Evolutionary conservation across 768 basidiomycete genomes (phyloP), one percentile per base, ranked within the genome.

Genomic region (Trametes maxima): DNA sequence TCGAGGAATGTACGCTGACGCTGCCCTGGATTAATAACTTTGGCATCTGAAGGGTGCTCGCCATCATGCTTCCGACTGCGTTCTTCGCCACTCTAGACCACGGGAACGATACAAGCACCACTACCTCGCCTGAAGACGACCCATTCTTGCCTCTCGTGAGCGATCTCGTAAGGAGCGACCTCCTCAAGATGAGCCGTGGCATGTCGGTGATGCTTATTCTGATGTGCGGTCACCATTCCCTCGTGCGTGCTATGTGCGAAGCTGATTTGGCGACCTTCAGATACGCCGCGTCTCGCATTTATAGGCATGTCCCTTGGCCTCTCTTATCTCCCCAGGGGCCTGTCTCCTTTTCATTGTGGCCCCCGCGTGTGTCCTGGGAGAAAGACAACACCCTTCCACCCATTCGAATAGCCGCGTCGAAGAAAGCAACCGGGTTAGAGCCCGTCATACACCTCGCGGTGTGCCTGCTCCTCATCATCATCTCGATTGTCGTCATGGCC

Each of bases 141-240:
- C 68, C 69, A 35, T 46, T 53, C 11, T 36, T 57, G 17, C 59
- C 61, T 13, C 67, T 79, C 25, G 67, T 82, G 2, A 81, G 70
- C 52, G 84, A 86, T 57, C 42, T 57, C 2, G 77, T 76, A 7
- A 79, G 83, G 0, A 68, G 67, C 10, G 70, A 70, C 12, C 78
- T 92, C 51, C 78, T 92, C 33, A 72, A 75, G 37, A 83, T 90
- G 71, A 89, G 88, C 68, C 79, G 86, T n/a, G 89, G 87, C 1
- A 70, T 89, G 25, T 81, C 89, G 0, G 66, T 90, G 53, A 73
- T 89, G 13, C 76, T 90, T 6, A 80, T 90, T 10, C 47, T 82
- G 11, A 77, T 88, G 85, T 88, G 70, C 67, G 82, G 73, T 6
- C 14, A 50, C 35, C 16, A 4, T 21, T 19, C n/a, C 2, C 5